Evolutionary conservation across 306 rosid species (phyloP), one percentile per base, ranked within the genome.

Genomic region (Begonia fuchsioides): DNA sequence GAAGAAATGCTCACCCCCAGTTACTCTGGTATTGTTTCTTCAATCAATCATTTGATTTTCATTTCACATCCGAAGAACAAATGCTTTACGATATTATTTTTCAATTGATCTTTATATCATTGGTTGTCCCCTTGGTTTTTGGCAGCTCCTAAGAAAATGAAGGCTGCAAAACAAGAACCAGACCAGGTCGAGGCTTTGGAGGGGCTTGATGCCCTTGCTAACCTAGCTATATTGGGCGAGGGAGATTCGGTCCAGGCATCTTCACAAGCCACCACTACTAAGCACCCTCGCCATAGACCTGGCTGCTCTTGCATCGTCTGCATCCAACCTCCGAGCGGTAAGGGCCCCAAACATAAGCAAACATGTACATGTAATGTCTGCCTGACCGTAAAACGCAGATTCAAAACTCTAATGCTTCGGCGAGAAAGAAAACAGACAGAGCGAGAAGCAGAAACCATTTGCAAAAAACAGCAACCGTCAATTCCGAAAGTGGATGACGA

Each of bases 291-390:
- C 38, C 98, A 92, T 58, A 77, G 96, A 67, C 94, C 98, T 3
- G 98, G 98, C 58, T 92, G 98, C 68, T 77, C 98, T 38, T 92
- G 98, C 69, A 92, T 92, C 54, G 98, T 92, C 47, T 92, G 98
- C 76, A 92, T 92, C 62, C 98, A 92, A 61, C 98, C 98, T 59
- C 98, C 98, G 2, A 92, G 98, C 61, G 98, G 98, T 50, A 92
- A 92, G 72, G 98, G 98, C 45, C 98, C 98, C 55, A 92, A 92
- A 66, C 98, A 92, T 64, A 92, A 85, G 75, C 95, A 75, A 63
- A 64, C 94, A 15, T 92, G 98, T 74, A 82, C 94, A n/a, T 92
- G 98, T 64, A 92, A 75, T 66, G 98, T 92, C 53, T 92, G 98
- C 73, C 63, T 66, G 49, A 85, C 95, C 11, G 98, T 92, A 59